Percentiles rank a stretch among this genome's conserved stretches.
Evolutionary conservation across 148 eudicot species (phyloP).

Genomic region (Hydrangea macrophylla): DNA sequence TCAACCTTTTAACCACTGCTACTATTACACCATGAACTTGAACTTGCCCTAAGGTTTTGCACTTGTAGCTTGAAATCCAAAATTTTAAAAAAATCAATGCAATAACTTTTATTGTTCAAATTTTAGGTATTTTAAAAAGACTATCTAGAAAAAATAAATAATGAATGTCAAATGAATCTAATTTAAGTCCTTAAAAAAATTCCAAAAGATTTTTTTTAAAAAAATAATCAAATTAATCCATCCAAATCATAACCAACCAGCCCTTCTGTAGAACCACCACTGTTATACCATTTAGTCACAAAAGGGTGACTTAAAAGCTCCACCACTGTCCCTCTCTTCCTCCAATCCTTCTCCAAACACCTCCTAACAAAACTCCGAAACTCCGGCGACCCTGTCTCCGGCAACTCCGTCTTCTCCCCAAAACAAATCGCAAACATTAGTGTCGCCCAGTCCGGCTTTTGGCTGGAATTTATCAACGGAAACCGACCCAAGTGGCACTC

Average conservation of each 20-base stretch:
- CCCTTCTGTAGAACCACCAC: not conserved
- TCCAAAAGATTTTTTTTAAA: no score
- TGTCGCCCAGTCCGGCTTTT: slow-evolving; percentile 26
- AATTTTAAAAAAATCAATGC: no score
- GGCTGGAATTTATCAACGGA: slow-evolving; percentile 18
- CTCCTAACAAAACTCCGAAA: slow-evolving; percentile 24
- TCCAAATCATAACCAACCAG: not conserved
- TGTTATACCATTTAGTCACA: slow-evolving; percentile 5
- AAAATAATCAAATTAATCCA: not conserved
- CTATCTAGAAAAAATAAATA: no score
- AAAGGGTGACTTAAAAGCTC: slow-evolving; percentile 33
- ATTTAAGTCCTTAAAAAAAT: no score
- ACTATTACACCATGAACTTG: no score
- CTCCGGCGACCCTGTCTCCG: slow-evolving; percentile 20
- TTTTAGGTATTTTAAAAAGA: no score
- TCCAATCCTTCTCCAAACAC: slow-evolving; percentile 36
- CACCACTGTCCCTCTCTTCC: slow-evolving; percentile 26
- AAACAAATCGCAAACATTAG: slow-evolving; percentile 25
- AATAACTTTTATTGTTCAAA: no score
- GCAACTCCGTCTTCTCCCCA: slow-evolving; percentile 21
- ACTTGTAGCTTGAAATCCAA: no score
- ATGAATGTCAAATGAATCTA: no score
- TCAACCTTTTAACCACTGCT: no score
- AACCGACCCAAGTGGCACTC: slow-evolving; percentile 26
- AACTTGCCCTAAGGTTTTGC: no score